Evolutionary conservation across 192 early-diverging fungal species (phyloP).

Genomic region (Entomortierella chlamydospora): DNA sequence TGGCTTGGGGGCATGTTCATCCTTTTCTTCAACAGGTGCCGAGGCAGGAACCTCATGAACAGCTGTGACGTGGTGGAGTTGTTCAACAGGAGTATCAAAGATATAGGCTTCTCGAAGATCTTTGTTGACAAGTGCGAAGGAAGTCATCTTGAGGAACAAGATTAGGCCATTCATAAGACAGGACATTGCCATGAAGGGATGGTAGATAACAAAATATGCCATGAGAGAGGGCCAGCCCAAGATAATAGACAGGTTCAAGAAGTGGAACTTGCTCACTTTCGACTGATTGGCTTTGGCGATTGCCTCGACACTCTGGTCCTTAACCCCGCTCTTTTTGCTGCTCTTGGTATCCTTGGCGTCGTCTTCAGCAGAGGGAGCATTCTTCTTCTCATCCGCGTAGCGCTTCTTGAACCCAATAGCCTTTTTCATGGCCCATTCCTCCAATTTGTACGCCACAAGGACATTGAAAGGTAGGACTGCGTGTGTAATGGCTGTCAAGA

Average conservation of each 20-base stretch:
- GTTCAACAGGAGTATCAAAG: constrained; percentile 56
- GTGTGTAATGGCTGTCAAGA: constrained; percentile 61
- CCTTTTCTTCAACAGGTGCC: constrained; percentile 22
- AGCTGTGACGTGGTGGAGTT: constrained; percentile 20
- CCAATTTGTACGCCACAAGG: constrained; percentile 69
- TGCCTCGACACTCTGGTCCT: constrained; percentile 22
- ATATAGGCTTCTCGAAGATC: constrained; percentile 74
- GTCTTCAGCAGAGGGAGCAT: constrained; percentile 7
- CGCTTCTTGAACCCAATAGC: constrained; percentile 42
- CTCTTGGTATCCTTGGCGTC: background rate
- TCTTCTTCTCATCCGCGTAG: constrained; percentile 9
- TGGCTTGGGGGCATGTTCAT: background rate
- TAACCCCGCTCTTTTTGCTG: background rate
- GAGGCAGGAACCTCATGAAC: constrained; percentile 45
- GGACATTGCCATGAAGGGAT: constrained; percentile 74
- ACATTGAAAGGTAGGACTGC: constrained; percentile 65
- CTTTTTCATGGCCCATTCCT: constrained; percentile 57
- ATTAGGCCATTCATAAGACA: constrained; percentile 71
- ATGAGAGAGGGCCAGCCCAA: constrained; percentile 72
- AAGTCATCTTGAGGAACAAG: constrained; percentile 85
- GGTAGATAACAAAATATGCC: constrained; percentile 74
- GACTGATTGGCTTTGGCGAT: constrained; percentile 35
- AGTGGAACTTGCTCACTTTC: constrained; percentile 58
- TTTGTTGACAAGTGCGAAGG: constrained; percentile 81
- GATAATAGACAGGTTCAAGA: constrained; percentile 64